Evolutionary conservation across 1,284 basidiomycete genomes (phyloP), one percentile per base, ranked within the genome.

Genomic region (Trichosporon faecale): DNA sequence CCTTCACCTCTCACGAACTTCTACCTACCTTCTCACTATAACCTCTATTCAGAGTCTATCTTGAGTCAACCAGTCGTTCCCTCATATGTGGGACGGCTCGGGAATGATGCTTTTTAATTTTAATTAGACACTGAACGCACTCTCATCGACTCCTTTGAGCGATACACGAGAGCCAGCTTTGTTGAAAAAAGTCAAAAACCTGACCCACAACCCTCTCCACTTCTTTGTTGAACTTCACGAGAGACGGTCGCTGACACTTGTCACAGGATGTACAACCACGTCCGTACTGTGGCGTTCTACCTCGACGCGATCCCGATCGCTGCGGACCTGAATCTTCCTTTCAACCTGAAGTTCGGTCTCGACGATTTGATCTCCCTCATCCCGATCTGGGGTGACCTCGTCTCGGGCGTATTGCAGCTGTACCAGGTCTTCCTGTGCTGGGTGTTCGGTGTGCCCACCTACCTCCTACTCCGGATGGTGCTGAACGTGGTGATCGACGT

Each of bases 341-440:
- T 84, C 77, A 74, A 80, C 66, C 83, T 84, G 76, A 74, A 80
- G 66, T 82, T 81, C 12, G 83, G 83, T 68, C 72, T 84, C 6
- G 83, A 84, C 73, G 83, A 84, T 68, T 74, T 84, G 64, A 81
- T 84, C 73, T 81, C 79, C 7, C 78, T 84, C 25, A 76, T 84
- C 7, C 83, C 83, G 3, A 70, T 84, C 25, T 83, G 82, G 65
- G 83, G 83, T 44, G 83, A 84, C 66, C 68, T 82, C n/a, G 35
- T 81, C 4, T 76, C 80, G 0, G 82, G 78, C 8, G 55, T 84
- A 2, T 65, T 84, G 18, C 80, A 82, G 70, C 76, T 84, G 33
- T 84, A 84, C 71, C 79, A 80, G 72, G 80, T 84, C 8, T 83
- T 75, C 73, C 72, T 84, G 25, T 78, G 75, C 40, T 82, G 78